A percentile compares a stretch with the other conserved stretches of the same genome.
Conservation (phyloP, 2,329 filamentous ascomycete genomes). For the Fusarium veterinarium region DNA sequence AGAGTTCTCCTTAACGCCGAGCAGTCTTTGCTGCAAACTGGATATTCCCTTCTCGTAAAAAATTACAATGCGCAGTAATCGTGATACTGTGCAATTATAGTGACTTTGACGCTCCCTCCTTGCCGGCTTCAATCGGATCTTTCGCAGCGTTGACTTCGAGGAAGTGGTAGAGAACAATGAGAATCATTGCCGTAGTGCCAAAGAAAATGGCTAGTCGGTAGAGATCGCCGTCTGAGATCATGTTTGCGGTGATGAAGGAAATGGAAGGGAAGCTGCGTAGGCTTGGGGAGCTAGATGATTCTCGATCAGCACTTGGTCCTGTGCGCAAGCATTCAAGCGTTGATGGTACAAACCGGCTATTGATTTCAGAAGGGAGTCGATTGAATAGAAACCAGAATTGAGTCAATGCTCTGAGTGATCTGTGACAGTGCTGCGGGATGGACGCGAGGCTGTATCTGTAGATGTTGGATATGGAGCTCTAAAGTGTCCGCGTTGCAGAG, state of each 20-base stretch:
- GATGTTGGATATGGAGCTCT: conserved; percentile 39
- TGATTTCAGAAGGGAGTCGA: neutral
- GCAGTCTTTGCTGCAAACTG: conserved; percentile 27
- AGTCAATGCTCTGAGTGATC: neutral
- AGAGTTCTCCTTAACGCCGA: conserved; percentile 36
- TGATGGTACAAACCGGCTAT: conserved; percentile 4
- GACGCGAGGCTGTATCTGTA: conserved; percentile 13
- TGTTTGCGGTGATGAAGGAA: conserved; percentile 59
- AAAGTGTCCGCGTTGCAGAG: conserved; percentile 4
- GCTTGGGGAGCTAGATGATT: conserved; percentile 10
- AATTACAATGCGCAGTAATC: conserved; percentile 23
- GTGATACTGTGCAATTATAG: conserved; percentile 22
- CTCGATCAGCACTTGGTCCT: conserved; percentile 21
- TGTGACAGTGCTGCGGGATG: neutral
- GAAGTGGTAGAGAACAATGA: conserved; percentile 96
- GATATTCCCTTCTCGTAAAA: conserved; percentile 15
- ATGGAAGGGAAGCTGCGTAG: conserved; percentile 6
- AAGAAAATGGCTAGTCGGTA: conserved; percentile 95
- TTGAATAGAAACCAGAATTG: neutral
- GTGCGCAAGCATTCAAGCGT: neutral
- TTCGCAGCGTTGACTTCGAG: conserved; percentile 84
- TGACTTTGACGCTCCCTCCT: conserved; percentile 26
- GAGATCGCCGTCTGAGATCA: conserved; percentile 95
- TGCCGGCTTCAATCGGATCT: conserved; percentile 22
- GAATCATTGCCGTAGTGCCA: conserved; percentile 86